phyloP scores from a whole-genome alignment of 805 yeast species.

The Schizosaccharomyces pombe region DNA sequence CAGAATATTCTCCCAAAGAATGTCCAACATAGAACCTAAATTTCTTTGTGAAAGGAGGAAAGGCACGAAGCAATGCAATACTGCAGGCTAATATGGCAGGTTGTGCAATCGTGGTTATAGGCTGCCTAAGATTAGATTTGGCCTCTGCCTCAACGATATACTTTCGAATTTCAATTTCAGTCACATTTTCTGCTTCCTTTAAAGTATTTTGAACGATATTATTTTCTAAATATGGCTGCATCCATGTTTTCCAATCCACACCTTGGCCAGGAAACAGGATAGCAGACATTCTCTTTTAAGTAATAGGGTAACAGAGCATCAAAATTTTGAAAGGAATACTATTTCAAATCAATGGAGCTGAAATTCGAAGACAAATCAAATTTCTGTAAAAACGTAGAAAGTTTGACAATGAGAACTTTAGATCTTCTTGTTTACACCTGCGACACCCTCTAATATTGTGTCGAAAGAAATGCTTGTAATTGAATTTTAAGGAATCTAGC shows the following conservation, averaged over 20 bases:
- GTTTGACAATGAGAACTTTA: too few species aligned
- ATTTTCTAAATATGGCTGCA: not conserved
- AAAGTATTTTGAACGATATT: not conserved
- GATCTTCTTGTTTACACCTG: too few species aligned
- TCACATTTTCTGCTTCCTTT: not conserved
- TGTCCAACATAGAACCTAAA: conserved; percentile 68
- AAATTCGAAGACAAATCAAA: too few species aligned
- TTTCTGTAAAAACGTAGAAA: too few species aligned
- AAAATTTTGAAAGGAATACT: too few species aligned
- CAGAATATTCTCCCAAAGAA: conserved; percentile 96
- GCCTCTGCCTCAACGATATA: not conserved
- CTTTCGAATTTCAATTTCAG: not conserved
- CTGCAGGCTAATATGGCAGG: not conserved
- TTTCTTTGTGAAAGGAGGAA: not conserved
- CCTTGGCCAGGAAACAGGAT: conserved; percentile 2
- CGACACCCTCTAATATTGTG: too few species aligned
- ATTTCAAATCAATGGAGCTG: too few species aligned
- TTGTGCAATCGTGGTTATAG: not conserved
- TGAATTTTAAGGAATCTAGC: too few species aligned
- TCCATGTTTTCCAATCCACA: not conserved
- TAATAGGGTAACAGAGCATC: too few species aligned
- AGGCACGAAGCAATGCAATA: not conserved
- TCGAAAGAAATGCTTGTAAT: too few species aligned
- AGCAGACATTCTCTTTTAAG: not conserved
- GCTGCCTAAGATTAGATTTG: not conserved